A percentile compares a stretch with the other conserved stretches of the same genome.
Conservation (phyloP, 345 rosid genomes). For the Excoecaria cochinchinensis region DNA sequence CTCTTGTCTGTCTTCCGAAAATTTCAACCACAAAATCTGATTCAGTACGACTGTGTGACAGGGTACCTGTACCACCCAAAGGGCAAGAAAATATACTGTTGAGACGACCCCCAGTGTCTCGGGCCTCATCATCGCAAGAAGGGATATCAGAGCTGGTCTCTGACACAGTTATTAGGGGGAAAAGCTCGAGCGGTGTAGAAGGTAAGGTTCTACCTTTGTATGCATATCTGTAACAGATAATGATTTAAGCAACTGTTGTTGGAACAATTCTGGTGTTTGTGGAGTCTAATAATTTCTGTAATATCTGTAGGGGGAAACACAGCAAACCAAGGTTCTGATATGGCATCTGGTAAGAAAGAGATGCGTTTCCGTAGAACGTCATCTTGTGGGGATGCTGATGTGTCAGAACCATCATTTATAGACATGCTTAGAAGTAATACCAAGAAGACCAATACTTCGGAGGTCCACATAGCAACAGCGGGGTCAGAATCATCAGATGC, state of each 20-base stretch:
- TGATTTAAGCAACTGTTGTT: not conserved
- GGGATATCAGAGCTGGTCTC: constrained; percentile 22
- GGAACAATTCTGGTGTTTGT: not conserved
- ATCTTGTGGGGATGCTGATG: constrained; percentile 47
- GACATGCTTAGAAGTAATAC: constrained; percentile 66
- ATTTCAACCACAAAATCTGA: not conserved
- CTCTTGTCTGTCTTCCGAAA: not conserved
- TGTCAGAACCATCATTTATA: constrained; percentile 66
- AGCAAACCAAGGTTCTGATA: constrained; percentile 19
- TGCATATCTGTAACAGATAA: no score
- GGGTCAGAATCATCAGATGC: constrained; percentile 28
- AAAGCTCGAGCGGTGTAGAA: constrained; percentile 10
- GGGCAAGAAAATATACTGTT: constrained; percentile 24
- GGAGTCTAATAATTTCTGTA: no score
- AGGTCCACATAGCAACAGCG: constrained; percentile 13
- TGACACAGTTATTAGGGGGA: constrained; percentile 8
- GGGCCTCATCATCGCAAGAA: constrained; percentile 22
- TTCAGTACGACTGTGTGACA: not conserved
- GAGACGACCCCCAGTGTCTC: constrained; percentile 25
- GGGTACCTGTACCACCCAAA: constrained; percentile 15
- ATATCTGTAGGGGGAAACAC: constrained; percentile 20
- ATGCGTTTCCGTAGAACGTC: constrained; percentile 41
- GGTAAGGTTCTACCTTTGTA: constrained; percentile 9
- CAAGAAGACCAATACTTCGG: constrained; percentile 27
- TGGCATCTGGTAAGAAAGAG: constrained; percentile 47